Evolutionary conservation across 1,139 yeast genomes (phyloP), one percentile per base, ranked within the genome.

Genomic region (Entelexis sorbosivorans): DNA sequence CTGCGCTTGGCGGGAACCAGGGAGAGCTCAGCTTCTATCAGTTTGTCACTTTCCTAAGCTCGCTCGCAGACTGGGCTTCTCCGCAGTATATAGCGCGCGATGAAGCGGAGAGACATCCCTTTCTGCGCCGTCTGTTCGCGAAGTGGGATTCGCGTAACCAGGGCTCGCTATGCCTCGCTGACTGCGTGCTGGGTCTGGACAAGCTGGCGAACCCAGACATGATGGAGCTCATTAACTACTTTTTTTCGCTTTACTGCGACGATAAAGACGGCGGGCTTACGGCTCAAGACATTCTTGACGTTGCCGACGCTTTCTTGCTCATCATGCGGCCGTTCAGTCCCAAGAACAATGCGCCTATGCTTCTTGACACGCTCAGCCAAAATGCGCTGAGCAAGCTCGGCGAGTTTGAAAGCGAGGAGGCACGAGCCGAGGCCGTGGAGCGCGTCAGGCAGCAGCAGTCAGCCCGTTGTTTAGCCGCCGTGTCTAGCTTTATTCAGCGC

Each of bases 291-390:
- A 85, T 91, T 9, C 70, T 91, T 50, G 81, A 81, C 58, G 76
- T 89, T 58, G 87, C 96, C 0, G 98, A 91, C 63, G 96, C 91
- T 48, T 68, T 91, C 47, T 68, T 91, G 22, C 83, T 79, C 60
- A 73, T 91, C 33, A 89, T 96, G 0, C 73, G 82, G 34, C 95
- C 96, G 1, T 85, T 62, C 59, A 57, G 69, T 36, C 54, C 51
- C 35, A 39, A 44, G 14, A 69, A 53, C 45, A 46, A 36, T 13
- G 56, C 57, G 8, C 54, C 54, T 3, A 48, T 54, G 17, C 46
- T 56, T 20, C 52, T 55, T 1, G 58, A 55, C 44, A 20, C 48
- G 3, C 32, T 42, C n/a, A 38, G 55, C 52, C 29, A 47, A 42
- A 36, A 20, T 20, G 47, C 50, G 35, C 31, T 50, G n/a, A 44